Base-by-base conservation (phyloP, 164 flowering plant genomes). In the Stephania japonica region DNA sequence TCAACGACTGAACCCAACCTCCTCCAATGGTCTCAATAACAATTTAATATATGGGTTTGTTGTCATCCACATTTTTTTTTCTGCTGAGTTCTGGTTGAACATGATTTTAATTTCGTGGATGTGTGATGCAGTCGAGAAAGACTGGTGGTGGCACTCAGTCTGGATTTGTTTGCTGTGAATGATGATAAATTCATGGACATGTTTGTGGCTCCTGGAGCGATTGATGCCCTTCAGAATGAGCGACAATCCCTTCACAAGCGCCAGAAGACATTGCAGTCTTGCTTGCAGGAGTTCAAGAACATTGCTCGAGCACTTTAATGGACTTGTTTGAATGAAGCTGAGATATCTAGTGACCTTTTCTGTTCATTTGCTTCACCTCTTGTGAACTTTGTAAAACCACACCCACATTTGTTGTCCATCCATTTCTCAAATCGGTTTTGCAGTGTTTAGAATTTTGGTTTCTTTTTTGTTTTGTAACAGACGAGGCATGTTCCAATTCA, bases 171-270 rank as follows among this genome's bases (percentile, higher is more conserved):
- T 78, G 99, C 95, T 9, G 99, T 93, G 23, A 90, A 76, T 73
- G 98, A 95, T 74, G 98, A 90, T 74, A 91, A 82, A 73, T 95
- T 95, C 84, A 93, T 90, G 98, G 98, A 93, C 85, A 91, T 93
- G 99, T 95, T 95, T 78, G 94, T 91, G 70, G 90, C 91, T 41
- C 98, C 98, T 23, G 97, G 90, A 19, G 92, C 98, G 18, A 85
- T 93, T 61, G 94, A 89, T 72, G 76, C 84, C 26, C 97, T 95
- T 64, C 86, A 88, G 71, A 85, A 80, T 50, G 98, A 95, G 75
- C 75, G 84, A 6, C 89, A 87, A 72, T 88, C 93, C n/a, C 91
- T 95, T 43, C 92, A 85, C 74, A 95, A 93, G 75, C 94, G 98
- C 18, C 98, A 93, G 80, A 93, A 91, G 85, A 84, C 86, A 69